These are phyloP conservation scores for Boletus edulis DNA, from an alignment of 768 basidiomycete species.

Conservation along the genomic window DNA sequence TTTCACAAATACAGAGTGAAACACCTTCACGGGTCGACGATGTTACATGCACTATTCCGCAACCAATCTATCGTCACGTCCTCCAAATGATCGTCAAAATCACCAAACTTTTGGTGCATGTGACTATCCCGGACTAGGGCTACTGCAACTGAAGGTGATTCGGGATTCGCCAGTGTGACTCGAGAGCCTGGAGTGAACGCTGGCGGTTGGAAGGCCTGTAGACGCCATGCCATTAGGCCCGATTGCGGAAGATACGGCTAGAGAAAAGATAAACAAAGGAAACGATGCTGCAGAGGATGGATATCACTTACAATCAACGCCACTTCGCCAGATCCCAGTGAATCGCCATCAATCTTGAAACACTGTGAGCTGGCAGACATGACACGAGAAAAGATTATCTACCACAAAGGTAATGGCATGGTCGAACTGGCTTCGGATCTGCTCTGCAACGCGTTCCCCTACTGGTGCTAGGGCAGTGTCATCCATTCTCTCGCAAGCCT, in stretches of 20 bases:
- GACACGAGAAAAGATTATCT: conserved; percentile 21
- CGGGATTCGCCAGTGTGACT: conserved; percentile 46
- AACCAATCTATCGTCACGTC: conserved; percentile 58
- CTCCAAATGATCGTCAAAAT: conserved; percentile 83
- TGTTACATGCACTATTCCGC: conserved; percentile 36
- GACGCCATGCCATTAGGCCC: conserved; percentile 46
- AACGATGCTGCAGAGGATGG: background rate
- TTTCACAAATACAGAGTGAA: no score
- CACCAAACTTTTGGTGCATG: conserved; percentile 61
- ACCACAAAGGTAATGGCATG: conserved; percentile 73
- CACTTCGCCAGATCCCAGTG: conserved; percentile 49
- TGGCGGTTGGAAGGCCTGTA: conserved; percentile 33
- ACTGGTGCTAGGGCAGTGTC: conserved; percentile 62
- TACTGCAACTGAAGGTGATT: conserved; percentile 47
- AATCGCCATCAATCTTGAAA: conserved; percentile 57
- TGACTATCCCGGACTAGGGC: conserved; percentile 47
- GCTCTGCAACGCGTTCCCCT: conserved; percentile 59
- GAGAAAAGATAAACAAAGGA: conserved; percentile 4
- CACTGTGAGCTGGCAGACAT: conserved; percentile 7
- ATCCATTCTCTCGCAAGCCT: conserved; percentile 64
- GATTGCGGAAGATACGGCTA: conserved; percentile 53
- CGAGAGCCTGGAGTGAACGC: conserved; percentile 46
- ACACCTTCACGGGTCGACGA: conserved; percentile 15
- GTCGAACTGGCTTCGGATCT: conserved; percentile 51
- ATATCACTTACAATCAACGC: conserved; percentile 53